These are phyloP conservation scores for Xylariales sp. DNA, from an alignment of 2,329 filamentous ascomycete genomes.

Conservation along the genomic window DNA sequence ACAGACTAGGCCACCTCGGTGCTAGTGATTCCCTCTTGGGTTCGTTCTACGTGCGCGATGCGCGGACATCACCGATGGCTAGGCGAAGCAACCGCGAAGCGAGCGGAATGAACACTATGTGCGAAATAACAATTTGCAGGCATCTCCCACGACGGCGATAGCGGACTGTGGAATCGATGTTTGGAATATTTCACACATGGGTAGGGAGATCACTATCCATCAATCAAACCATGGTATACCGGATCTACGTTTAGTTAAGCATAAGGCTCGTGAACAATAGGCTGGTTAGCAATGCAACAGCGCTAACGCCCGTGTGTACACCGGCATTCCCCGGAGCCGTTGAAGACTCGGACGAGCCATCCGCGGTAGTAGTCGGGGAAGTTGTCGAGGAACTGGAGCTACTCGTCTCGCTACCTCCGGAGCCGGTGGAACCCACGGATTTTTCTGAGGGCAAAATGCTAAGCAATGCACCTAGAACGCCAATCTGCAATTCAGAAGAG, in stretches of 20 bases:
- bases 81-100: background rate
- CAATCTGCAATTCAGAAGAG: conserved; percentile 14
- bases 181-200: no score
- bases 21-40: background rate
- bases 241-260: conserved; percentile 9
- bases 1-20: no score
- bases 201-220: background rate
- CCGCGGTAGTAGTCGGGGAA: background rate
- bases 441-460: conserved; percentile 24
- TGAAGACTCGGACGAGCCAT: conserved; percentile 1
- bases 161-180: no score
- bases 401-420: background rate
- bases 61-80: no score
- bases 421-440: background rate
- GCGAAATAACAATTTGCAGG: no score
- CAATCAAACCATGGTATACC: background rate
- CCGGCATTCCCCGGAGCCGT: background rate
- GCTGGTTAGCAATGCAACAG: background rate
- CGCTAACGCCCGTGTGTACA: background rate
- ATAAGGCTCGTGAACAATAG: conserved; percentile 2
- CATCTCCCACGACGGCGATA: no score
- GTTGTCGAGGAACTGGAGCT: background rate
- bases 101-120: background rate
- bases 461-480: conserved; percentile 31
- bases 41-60: background rate